These are phyloP conservation scores for Phaeoacremonium minimum DNA, from an alignment of 2,329 filamentous ascomycete genomes.

Conservation along the genomic window DNA sequence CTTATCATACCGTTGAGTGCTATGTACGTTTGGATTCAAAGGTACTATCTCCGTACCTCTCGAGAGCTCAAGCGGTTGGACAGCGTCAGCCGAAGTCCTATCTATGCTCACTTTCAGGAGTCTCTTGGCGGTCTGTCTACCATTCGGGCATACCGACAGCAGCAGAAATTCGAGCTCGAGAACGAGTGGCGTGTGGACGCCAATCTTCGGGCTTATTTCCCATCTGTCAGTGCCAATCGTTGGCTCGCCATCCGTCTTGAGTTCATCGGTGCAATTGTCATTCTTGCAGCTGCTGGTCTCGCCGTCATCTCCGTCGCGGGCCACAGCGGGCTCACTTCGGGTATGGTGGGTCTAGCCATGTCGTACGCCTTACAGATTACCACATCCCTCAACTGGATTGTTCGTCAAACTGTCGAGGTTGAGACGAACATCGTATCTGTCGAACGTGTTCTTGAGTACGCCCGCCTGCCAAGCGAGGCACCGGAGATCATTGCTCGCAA, in stretches of 20 bases:
- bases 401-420: conserved; percentile 97
- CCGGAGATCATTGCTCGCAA: conserved; percentile 88
- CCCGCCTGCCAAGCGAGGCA: conserved; percentile 84
- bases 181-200: conserved; percentile 98
- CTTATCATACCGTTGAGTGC: conserved; percentile 76
- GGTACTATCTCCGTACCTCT: conserved; percentile 94
- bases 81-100: conserved; percentile 90
- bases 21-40: conserved; percentile 89
- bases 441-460: conserved; percentile 95
- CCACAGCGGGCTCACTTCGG: conserved; percentile 59
- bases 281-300: conserved; percentile 79
- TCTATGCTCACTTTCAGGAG: conserved; percentile 98
- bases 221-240: conserved; percentile 87
- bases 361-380: conserved; percentile 97
- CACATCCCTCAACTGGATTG: conserved; percentile 97
- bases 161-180: conserved; percentile 81
- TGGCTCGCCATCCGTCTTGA: conserved; percentile 95
- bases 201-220: conserved; percentile 91
- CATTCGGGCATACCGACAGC: conserved; percentile 90
- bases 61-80: conserved; percentile 94
- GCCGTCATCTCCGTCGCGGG: conserved; percentile 74
- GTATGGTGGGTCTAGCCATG: conserved; percentile 88
- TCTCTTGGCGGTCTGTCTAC: conserved; percentile 90
- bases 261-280: conserved; percentile 92
- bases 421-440: conserved; percentile 99